These are phyloP conservation scores for Balakata baccata DNA, from an alignment of 345 rosid genomes.

Conservation along the genomic window DNA sequence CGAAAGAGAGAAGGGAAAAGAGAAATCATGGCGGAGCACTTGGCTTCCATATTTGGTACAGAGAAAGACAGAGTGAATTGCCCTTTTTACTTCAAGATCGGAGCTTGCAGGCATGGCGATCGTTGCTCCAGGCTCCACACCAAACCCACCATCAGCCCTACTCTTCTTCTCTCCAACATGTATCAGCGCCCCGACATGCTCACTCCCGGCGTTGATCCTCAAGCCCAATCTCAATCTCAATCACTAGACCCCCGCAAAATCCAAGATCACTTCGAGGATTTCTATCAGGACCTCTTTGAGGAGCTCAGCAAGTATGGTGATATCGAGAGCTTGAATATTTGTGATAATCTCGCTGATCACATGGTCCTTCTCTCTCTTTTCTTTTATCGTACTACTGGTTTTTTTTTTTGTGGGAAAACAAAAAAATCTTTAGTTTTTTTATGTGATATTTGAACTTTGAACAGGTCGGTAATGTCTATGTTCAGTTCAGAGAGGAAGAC, in stretches of 20 bases:
- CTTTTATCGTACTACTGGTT: not conserved
- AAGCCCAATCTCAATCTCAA: constrained; percentile 32
- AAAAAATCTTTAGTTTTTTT: not conserved
- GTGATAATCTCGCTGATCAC: constrained; percentile 75
- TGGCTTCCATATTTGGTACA: constrained; percentile 79
- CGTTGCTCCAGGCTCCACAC: constrained; percentile 82
- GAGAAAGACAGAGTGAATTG: constrained; percentile 85
- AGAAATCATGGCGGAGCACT: constrained; percentile 58
- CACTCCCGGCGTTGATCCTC: constrained; percentile 56
- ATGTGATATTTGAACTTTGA: not conserved
- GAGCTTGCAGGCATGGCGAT: constrained; percentile 74
- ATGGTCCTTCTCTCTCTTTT: constrained; percentile 37
- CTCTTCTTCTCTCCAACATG: constrained; percentile 73
- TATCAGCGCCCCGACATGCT: constrained; percentile 78
- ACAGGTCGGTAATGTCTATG: constrained; percentile 74
- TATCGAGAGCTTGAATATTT: constrained; percentile 59
- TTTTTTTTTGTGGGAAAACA: not conserved
- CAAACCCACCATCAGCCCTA: constrained; percentile 66
- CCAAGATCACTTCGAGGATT: constrained; percentile 65
- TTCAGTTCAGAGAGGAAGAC: constrained; percentile 73
- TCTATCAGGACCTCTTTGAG: constrained; percentile 66
- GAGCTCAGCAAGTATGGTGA: constrained; percentile 70
- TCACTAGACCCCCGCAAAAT: constrained; percentile 57
- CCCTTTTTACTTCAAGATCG: constrained; percentile 83
- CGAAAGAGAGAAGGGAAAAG: not conserved